phyloP scores from a whole-genome alignment of 129 eudicot genomes.

The Flaveria robusta region DNA sequence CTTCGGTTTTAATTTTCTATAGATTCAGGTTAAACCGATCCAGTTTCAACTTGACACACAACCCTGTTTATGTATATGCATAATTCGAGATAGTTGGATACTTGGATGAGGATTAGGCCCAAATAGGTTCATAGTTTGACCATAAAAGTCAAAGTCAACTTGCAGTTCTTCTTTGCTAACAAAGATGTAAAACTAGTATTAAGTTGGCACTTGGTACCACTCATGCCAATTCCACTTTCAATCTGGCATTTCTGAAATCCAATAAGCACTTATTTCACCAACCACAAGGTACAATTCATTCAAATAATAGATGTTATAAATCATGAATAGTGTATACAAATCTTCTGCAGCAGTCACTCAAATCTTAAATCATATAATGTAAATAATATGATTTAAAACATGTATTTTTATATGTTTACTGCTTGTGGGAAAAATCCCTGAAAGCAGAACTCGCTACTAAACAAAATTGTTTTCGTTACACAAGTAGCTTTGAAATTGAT shows the following conservation, averaged over 20 bases:
- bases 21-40: too few species aligned
- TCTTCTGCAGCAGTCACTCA: background rate
- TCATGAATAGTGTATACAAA: conserved; percentile 26
- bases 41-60: too few species aligned
- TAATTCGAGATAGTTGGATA: background rate
- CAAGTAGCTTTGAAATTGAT: conserved; percentile 31
- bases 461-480: conserved; percentile 38
- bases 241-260: background rate
- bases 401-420: conserved; percentile 21
- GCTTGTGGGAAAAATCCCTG: conserved; percentile 13
- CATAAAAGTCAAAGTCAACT: conserved; percentile 18
- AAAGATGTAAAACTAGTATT: background rate
- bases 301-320: conserved; percentile 2
- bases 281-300: conserved; percentile 11
- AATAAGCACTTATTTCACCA: conserved; percentile 5
- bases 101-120: background rate
- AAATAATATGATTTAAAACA: conserved; percentile 18
- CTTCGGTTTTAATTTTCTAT: too few species aligned
- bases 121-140: background rate
- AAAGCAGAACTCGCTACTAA: conserved; percentile 36
- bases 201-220: background rate
- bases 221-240: too few species aligned
- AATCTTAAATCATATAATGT: conserved; percentile 17
- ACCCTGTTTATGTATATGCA: too few species aligned
- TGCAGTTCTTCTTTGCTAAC: background rate